Evolutionary conservation across 805 yeast genomes (phyloP).

Genomic region (Candida sithepensis): DNA sequence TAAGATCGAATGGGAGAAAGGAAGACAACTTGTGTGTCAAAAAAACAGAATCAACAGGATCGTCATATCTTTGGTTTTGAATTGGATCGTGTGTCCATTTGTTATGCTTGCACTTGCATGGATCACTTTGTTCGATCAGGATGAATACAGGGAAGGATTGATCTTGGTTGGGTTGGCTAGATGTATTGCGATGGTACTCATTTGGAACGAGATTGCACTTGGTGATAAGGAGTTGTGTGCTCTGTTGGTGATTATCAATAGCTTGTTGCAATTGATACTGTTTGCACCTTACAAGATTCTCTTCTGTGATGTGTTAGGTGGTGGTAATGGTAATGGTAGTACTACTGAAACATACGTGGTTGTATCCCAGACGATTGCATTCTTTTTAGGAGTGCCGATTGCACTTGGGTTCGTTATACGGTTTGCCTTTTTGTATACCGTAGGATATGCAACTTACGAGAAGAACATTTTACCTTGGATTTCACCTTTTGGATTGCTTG

Average conservation of each 20-base stretch:
- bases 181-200: conserved; percentile 60
- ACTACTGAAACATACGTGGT: conserved; percentile 27
- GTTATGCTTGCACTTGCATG: conserved; percentile 56
- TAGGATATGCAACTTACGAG: conserved; percentile 35
- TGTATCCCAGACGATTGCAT: conserved; percentile 47
- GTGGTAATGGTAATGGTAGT: conserved; percentile 13
- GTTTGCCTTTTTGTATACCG: conserved; percentile 18
- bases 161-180: conserved; percentile 58
- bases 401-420: conserved; percentile 43
- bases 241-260: conserved; percentile 47
- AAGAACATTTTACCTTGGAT: conserved; percentile 37
- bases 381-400: conserved; percentile 53
- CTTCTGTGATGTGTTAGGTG: conserved; percentile 42
- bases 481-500: conserved; percentile 49
- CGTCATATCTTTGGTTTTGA: conserved; percentile 39
- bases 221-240: conserved; percentile 53
- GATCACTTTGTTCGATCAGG: conserved; percentile 44
- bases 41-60: conserved; percentile 29
- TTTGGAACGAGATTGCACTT: conserved; percentile 54
- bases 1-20: conserved; percentile 49
- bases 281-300: conserved; percentile 51
- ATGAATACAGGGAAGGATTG: conserved; percentile 50
- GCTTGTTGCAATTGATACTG: conserved; percentile 46
- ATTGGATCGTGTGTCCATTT: conserved; percentile 57
- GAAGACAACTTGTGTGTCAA: conserved; percentile 27